Evolutionary conservation across 108 stramenopile species (phyloP).

Genomic region (Discostella stelligeroides): DNA sequence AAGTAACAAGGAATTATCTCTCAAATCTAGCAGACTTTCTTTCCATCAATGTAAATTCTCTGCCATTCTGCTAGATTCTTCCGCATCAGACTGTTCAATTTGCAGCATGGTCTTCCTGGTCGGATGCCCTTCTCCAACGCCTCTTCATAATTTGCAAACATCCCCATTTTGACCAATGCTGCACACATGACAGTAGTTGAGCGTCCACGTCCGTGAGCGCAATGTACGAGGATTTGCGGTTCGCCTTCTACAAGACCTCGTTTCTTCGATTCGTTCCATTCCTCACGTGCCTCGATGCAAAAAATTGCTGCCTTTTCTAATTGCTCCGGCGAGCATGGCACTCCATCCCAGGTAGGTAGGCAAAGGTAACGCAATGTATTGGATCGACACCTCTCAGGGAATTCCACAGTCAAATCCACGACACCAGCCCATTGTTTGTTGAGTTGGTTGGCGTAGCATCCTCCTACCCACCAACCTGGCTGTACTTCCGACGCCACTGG

Average conservation of each 20-base stretch:
- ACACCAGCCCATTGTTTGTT: conserved; percentile 81
- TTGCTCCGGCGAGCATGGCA: conserved; percentile 76
- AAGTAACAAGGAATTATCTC: too few species aligned
- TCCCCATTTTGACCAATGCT: conserved; percentile 81
- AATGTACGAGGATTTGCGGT: conserved; percentile 71
- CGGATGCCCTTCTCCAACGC: conserved; percentile 86
- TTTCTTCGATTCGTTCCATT: conserved; percentile 48
- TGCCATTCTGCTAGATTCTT: conserved; percentile 82
- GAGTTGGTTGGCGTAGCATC: conserved; percentile 78
- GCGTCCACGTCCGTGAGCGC: conserved; percentile 85
- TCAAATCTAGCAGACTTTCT: conserved; percentile 51
- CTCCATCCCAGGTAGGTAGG: conserved; percentile 88
- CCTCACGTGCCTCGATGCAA: conserved; percentile 62
- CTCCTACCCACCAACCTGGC: conserved; percentile 89
- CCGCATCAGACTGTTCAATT: conserved; percentile 83
- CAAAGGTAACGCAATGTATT: conserved; percentile 64
- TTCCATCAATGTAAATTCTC: conserved; percentile 65
- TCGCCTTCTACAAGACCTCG: conserved; percentile 58
- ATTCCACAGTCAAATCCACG: conserved; percentile 88
- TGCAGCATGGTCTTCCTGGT: conserved; percentile 77
- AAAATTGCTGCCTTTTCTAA: conserved; percentile 81
- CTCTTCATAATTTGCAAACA: conserved; percentile 78
- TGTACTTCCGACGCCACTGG: conserved; percentile 85
- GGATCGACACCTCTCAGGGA: conserved; percentile 73
- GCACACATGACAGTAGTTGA: conserved; percentile 88